A percentile compares a stretch with the other conserved stretches of the same genome.
Evolutionary conservation across 352 stramenopile genomes (phyloP).

Genomic region (Pythium coloratum): DNA sequence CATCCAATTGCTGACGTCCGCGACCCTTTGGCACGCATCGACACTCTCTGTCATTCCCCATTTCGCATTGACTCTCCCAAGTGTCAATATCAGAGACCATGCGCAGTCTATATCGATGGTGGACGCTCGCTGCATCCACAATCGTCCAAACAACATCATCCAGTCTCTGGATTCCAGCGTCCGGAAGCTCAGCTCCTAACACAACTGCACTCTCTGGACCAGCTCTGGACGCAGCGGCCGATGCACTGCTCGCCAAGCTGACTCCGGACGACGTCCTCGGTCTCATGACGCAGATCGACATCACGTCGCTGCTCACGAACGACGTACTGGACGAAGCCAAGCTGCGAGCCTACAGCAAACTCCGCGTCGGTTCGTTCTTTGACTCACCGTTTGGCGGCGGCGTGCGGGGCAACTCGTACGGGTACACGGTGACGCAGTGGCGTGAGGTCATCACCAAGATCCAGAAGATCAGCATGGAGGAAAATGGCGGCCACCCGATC

Average conservation of each 20-base stretch:
- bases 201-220: neutral
- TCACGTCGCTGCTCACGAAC: conserved; percentile 12
- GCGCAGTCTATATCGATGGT: neutral
- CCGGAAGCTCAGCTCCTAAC: neutral
- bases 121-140: neutral
- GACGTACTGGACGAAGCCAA: conserved; percentile 7
- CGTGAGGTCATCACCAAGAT: conserved; percentile 24
- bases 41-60: neutral
- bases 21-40: neutral
- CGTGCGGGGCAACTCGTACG: conserved; percentile 7
- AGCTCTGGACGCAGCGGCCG: conserved; percentile 2
- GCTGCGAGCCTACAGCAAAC: conserved; percentile 2
- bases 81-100: neutral
- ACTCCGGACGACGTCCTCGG: conserved; percentile 8
- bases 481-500: conserved; percentile 60
- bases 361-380: conserved; percentile 6
- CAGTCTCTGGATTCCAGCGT: conserved; percentile 1
- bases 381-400: conserved; percentile 17
- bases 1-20: neutral
- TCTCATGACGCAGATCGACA: conserved; percentile 12
- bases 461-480: conserved; percentile 63
- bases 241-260: neutral
- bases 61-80: neutral
- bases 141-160: neutral
- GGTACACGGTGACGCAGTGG: conserved; percentile 35